Base-by-base conservation (phyloP, 768 basidiomycete species). In the Leccinum rimulosum region DNA sequence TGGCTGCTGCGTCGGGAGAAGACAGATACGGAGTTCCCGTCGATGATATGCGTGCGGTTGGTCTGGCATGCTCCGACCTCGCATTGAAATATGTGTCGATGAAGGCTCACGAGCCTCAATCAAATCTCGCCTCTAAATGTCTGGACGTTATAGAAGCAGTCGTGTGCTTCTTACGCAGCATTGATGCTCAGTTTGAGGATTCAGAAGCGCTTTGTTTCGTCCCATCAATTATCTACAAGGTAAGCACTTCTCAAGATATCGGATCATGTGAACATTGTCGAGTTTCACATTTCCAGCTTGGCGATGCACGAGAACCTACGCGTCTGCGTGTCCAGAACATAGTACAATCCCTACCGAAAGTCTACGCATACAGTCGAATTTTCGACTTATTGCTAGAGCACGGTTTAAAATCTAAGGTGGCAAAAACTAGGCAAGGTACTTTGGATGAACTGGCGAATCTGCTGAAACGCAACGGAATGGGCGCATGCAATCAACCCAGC, bases 71-170 rank as follows among this genome's bases (percentile, higher is more conserved):
- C 68, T 85, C 93, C 50, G 97, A 99, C 73, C 79, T 98, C 35
- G 85, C 90, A 2, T 77, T 98, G 69, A 98, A 98, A 79, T 99
- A 98, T 65, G 84, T 88, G 30, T 96, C 95, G 2, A 84, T 98
- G 67, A 91, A 91, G 65, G 82, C 87, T 25, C 89, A 96, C 61
- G 91, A 95, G 72, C 88, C 94, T 43, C 94, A 95, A 67, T 91
- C 95, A 7, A 96, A 93, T 68, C 78, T 97, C 25, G 81, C 88
- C 3, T 85, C 90, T 52, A 92, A 91, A 71, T 95, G 94, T 67
- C 73, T 99, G 65, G 96, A 98, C 61, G 84, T 91, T 36, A 80
- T 95, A 30, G 91, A 92, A 64, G 80, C 88, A 36, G 80, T 96
- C 36, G 66, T 98, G 11, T 78, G 84, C 9, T 89, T 95, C 67